Conservation (phyloP, 208 protist species). For the Angomonas ambiguus region DNA sequence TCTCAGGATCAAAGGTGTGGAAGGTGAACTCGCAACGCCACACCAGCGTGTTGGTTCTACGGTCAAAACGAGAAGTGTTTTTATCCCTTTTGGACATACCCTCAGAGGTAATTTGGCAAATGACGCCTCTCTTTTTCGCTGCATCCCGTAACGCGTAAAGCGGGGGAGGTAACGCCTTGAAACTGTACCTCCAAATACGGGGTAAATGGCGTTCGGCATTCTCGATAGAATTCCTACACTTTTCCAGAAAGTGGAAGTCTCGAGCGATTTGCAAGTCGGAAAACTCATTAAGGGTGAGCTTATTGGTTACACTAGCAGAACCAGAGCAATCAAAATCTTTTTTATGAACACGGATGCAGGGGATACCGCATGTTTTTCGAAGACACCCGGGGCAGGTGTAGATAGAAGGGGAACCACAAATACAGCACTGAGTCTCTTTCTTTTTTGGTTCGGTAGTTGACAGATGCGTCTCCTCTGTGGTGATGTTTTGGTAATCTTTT, state of each 20-base stretch:
- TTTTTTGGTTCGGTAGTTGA: background rate
- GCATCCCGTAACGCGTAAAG: constrained; percentile 75
- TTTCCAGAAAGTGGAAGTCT: constrained; percentile 80
- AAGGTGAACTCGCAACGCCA: constrained; percentile 86
- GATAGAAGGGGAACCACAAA: constrained; percentile 41
- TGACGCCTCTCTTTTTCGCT: constrained; percentile 68
- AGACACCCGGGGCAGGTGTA: constrained; percentile 82
- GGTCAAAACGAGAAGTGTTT: constrained; percentile 77
- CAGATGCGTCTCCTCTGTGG: background rate
- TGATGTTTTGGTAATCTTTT: constrained; percentile 1
- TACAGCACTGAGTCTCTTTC: constrained; percentile 45
- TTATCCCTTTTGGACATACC: constrained; percentile 76
- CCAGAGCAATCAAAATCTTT: constrained; percentile 55
- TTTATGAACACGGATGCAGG: constrained; percentile 78
- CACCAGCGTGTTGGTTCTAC: constrained; percentile 63
- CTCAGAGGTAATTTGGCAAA: constrained; percentile 85
- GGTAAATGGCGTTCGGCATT: constrained; percentile 68
- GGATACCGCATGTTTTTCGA: constrained; percentile 67
- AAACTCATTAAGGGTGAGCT: constrained; percentile 62
- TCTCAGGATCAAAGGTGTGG: constrained; percentile 20
- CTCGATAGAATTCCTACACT: constrained; percentile 57
- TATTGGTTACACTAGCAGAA: constrained; percentile 43
- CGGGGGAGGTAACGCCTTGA: constrained; percentile 55
- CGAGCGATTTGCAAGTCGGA: constrained; percentile 66
- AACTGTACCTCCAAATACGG: constrained; percentile 50